Conservation (phyloP, 306 rosid species). For the Canavalia ensiformis region DNA sequence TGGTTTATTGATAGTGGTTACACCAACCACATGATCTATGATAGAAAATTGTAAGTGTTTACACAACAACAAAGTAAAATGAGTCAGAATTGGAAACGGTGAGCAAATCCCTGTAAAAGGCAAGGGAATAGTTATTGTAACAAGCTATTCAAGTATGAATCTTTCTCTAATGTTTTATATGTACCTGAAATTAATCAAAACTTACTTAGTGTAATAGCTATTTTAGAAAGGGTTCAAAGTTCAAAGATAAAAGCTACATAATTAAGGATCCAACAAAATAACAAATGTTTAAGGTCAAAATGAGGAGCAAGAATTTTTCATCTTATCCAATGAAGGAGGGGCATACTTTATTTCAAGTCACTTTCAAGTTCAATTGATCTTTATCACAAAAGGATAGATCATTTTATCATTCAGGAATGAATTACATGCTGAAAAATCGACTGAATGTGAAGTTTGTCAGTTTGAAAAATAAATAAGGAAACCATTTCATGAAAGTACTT, state of each 20-base stretch:
- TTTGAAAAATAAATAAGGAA: too few species aligned
- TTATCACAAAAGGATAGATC: background rate
- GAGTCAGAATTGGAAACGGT: background rate
- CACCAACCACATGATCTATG: background rate
- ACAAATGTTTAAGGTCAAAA: too few species aligned
- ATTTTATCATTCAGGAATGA: background rate
- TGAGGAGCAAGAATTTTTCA: background rate
- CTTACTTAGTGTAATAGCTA: too few species aligned
- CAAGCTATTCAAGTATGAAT: too few species aligned
- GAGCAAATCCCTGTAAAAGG: background rate
- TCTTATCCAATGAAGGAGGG: background rate
- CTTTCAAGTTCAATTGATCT: background rate
- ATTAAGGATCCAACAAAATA: background rate
- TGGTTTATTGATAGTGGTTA: background rate
- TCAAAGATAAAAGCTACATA: too few species aligned
- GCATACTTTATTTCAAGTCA: background rate
- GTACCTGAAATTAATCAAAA: too few species aligned
- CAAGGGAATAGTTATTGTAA: background rate
- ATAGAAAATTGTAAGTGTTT: background rate
- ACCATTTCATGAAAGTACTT: background rate
- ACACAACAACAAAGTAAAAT: background rate
- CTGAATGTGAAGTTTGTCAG: too few species aligned
- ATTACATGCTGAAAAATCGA: too few species aligned
- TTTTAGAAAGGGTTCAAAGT: too few species aligned
- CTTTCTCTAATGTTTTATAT: too few species aligned